Evolutionary conservation across 331 rosid genomes (phyloP).

Genomic region (Acacia concinna): DNA sequence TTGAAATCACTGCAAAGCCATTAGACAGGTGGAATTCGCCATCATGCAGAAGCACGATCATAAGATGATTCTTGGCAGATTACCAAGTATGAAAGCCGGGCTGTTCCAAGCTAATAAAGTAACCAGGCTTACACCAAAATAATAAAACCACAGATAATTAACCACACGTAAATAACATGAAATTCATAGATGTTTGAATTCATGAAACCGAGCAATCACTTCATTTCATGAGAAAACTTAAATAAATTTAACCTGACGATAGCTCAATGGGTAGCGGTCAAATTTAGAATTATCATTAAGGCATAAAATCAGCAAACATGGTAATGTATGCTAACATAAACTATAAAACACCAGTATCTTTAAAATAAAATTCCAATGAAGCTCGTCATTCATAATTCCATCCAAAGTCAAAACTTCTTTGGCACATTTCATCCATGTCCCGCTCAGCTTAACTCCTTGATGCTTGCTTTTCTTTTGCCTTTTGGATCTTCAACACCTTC

Average conservation of each 20-base stretch:
- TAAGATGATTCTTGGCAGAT: background rate
- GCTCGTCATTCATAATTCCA: constrained; percentile 30
- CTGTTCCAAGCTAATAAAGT: background rate
- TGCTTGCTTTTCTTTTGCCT: constrained; percentile 44
- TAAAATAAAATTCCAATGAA: constrained; percentile 25
- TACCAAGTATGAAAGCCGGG: background rate
- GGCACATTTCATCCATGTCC: constrained; percentile 23
- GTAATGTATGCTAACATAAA: background rate
- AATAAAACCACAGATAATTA: background rate
- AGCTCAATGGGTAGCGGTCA: too few relatives aligned
- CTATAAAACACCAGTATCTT: constrained; percentile 15
- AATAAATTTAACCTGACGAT: background rate
- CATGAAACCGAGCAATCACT: background rate
- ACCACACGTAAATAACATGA: background rate
- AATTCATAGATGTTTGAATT: background rate
- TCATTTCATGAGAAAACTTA: background rate
- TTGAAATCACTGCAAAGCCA: background rate
- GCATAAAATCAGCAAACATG: background rate
- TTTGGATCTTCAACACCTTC: constrained; percentile 39
- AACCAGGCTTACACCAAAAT: background rate
- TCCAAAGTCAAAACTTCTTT: constrained; percentile 45
- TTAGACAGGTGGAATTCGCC: background rate
- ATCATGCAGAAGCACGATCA: background rate
- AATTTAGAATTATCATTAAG: background rate
- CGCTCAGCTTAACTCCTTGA: constrained; percentile 32